Percentiles rank a stretch among this genome's conserved stretches.
These are phyloP conservation scores for Naegleria gruberi DNA, from an alignment of 208 protist genomes.

Conservation along the genomic window DNA sequence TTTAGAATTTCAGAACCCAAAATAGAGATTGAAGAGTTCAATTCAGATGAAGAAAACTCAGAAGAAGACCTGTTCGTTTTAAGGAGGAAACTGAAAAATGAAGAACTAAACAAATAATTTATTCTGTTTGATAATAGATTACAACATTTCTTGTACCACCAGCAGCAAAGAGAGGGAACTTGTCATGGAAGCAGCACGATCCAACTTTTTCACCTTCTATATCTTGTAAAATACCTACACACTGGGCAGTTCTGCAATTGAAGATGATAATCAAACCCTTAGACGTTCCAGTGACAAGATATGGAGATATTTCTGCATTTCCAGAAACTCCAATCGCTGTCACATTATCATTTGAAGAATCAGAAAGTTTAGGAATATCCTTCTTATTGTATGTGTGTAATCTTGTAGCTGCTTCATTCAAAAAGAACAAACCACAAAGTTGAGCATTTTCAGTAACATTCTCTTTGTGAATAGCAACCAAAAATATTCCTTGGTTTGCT, in stretches of 20 bases:
- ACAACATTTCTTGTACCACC: neutral
- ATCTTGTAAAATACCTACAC: neutral
- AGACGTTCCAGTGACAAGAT: neutral
- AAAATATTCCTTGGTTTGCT: neutral
- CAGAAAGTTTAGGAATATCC: neutral
- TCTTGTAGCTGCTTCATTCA: neutral
- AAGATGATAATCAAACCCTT: neutral
- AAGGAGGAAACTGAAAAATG: neutral
- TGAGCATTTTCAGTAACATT: neutral
- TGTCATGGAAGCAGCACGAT: neutral
- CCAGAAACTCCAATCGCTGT: neutral
- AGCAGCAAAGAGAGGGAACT: neutral
- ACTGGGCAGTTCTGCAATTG: neutral
- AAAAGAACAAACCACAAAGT: neutral
- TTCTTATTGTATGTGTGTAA: neutral
- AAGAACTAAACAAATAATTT: too few species aligned
- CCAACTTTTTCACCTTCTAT: neutral
- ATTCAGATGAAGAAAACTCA: neutral
- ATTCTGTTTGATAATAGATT: neutral
- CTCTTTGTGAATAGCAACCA: neutral
- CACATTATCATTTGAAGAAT: neutral
- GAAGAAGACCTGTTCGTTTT: neutral
- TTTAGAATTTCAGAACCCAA: neutral
- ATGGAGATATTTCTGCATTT: neutral
- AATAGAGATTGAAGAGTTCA: neutral